Evolutionary conservation across 1,139 yeast species (phyloP).

Genomic region (Taphrina flavorubra): DNA sequence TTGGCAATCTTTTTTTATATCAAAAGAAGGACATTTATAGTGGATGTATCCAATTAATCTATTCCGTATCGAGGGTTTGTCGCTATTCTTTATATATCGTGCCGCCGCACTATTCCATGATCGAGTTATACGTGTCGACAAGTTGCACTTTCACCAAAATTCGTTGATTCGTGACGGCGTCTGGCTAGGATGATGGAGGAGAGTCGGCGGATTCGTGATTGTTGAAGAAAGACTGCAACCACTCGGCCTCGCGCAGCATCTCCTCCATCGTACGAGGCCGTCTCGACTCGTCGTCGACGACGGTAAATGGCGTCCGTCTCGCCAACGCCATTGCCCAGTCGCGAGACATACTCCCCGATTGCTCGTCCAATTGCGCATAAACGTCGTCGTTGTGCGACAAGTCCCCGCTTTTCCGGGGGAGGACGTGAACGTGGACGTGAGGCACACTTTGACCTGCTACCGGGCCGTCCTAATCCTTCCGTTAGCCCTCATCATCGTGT

Average conservation of each 20-base stretch:
- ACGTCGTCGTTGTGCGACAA: slow-evolving; percentile 62
- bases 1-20: not conserved
- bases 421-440: slow-evolving; percentile 86
- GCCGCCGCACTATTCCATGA: too few species aligned
- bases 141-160: too few species aligned
- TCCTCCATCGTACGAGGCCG: slow-evolving; percentile 60
- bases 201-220: too few species aligned
- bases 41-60: not conserved
- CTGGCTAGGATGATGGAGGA: too few species aligned
- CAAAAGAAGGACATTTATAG: not conserved
- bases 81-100: too few species aligned
- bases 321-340: slow-evolving; percentile 50
- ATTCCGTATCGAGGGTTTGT: not conserved
- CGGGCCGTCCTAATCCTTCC: slow-evolving; percentile 69
- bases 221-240: slow-evolving; percentile 56
- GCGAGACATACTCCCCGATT: slow-evolving; percentile 52
- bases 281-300: slow-evolving; percentile 61
- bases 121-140: too few species aligned
- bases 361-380: slow-evolving; percentile 63
- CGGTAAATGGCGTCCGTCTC: slow-evolving; percentile 49
- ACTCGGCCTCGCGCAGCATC: slow-evolving; percentile 69
- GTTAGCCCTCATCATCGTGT: not conserved
- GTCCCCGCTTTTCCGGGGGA: slow-evolving; percentile 73
- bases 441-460: slow-evolving; percentile 94
- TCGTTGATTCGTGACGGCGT: too few species aligned